phyloP scores from a whole-genome alignment of 805 yeast genomes.

The Barnettozyma californica region DNA sequence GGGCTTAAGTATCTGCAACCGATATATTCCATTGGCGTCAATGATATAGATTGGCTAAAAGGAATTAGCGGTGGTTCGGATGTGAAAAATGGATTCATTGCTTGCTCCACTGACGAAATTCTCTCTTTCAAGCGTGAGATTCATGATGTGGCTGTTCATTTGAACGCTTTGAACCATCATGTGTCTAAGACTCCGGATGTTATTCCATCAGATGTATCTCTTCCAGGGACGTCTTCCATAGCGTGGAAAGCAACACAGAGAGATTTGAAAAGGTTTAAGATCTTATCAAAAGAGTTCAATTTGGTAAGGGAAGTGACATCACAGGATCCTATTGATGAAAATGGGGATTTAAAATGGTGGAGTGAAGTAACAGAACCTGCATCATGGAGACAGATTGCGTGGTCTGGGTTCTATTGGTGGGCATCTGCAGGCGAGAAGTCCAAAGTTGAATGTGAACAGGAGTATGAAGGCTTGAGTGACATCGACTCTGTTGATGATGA shows the following conservation, averaged over 20 bases:
- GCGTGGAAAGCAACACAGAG: constrained; percentile 29
- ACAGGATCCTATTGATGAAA: constrained; percentile 6
- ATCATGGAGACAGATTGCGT: constrained; percentile 52
- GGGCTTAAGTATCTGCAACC: constrained; percentile 37
- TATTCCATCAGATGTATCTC: constrained; percentile 6
- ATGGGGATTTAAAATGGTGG: constrained; percentile 37
- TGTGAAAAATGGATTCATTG: constrained; percentile 38
- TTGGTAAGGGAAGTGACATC: constrained; percentile 2
- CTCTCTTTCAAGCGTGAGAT: constrained; percentile 46
- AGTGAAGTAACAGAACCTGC: constrained; percentile 39
- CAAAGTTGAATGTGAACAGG: constrained; percentile 33
- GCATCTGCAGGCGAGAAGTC: constrained; percentile 73
- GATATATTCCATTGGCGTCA: constrained; percentile 57
- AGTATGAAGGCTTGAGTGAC: constrained; percentile 31
- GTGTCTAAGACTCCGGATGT: constrained; percentile 10
- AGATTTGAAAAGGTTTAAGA: constrained; percentile 32
- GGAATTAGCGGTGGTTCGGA: constrained; percentile 10
- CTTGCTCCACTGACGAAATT: constrained; percentile 63
- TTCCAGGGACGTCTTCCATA: background rate
- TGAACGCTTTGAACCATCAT: constrained; percentile 7
- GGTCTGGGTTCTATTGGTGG: constrained; percentile 81
- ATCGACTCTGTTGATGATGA: constrained; percentile 15
- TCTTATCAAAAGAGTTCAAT: constrained; percentile 22
- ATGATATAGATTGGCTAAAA: constrained; percentile 42
- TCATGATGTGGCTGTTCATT: constrained; percentile 41